Conservation (phyloP, 495 filamentous ascomycete species). For the Neurospora sp. region DNA sequence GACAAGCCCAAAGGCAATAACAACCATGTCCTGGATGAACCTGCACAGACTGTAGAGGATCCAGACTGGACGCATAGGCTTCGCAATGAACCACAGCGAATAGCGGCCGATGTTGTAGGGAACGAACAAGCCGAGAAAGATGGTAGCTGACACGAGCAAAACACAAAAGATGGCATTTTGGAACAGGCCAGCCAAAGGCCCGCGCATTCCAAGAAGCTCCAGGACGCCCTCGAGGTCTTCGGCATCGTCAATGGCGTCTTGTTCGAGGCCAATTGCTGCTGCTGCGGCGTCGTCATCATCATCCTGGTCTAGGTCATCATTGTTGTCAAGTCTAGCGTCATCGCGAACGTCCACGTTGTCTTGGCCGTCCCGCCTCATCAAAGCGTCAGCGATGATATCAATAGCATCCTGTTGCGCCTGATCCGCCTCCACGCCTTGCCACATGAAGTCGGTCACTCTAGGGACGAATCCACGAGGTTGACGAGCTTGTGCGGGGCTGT, state of each 20-base stretch:
- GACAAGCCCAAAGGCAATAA: conserved; percentile 21
- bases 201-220: conserved; percentile 94
- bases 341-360: conserved; percentile 28
- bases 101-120: conserved; percentile 87
- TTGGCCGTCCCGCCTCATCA: conserved; percentile 9
- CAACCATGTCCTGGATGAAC: conserved; percentile 44
- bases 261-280: conserved; percentile 32
- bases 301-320: conserved; percentile 32
- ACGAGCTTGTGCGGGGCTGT: not conserved
- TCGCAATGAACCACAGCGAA: conserved; percentile 65
- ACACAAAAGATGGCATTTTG: conserved; percentile 93
- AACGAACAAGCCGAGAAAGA: conserved; percentile 75
- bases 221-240: conserved; percentile 98
- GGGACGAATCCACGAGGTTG: conserved; percentile 26
- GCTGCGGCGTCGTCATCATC: conserved; percentile 31
- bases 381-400: conserved; percentile 19
- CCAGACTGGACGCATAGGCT: conserved; percentile 65
- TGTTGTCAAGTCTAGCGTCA: conserved; percentile 9
- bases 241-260: conserved; percentile 60
- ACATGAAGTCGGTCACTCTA: conserved; percentile 41
- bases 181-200: conserved; percentile 76
- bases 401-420: conserved; percentile 26
- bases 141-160: conserved; percentile 76
- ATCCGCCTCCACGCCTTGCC: conserved; percentile 23
- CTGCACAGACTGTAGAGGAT: conserved; percentile 62